Evolutionary conservation across 106 monocot genomes (phyloP).

Genomic region (Dendrobium officinale): DNA sequence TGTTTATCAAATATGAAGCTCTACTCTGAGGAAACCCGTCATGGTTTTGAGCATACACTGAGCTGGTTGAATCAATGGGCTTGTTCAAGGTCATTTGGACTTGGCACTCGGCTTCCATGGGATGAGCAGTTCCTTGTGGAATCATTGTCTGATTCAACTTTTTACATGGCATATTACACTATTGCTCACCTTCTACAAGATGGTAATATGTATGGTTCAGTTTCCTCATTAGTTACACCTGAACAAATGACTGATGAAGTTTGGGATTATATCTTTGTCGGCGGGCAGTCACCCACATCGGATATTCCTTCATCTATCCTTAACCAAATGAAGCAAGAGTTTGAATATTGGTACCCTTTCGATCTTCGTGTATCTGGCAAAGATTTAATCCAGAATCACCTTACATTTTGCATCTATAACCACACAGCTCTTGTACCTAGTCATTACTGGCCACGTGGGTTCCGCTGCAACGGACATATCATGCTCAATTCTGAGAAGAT

Average conservation of each 20-base stretch:
- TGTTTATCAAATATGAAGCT: constrained; percentile 73
- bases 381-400: constrained; percentile 89
- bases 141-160: constrained; percentile 91
- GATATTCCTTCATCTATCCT: constrained; percentile 49
- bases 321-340: constrained; percentile 75
- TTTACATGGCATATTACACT: constrained; percentile 93
- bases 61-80: constrained; percentile 98
- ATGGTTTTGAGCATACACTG: constrained; percentile 84
- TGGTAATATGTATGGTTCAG: constrained; percentile 73
- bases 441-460: constrained; percentile 75
- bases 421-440: constrained; percentile 70
- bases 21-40: constrained; percentile 54
- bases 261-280: constrained; percentile 73
- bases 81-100: constrained; percentile 95
- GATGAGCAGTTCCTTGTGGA: constrained; percentile 89
- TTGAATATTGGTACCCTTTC: constrained; percentile 96
- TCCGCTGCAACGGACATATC: constrained; percentile 91
- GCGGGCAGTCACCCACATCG: constrained; percentile 38
- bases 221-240: constrained; percentile 40
- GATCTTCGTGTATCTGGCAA: constrained; percentile 92
- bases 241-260: constrained; percentile 85
- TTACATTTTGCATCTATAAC: constrained; percentile 87
- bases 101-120: constrained; percentile 90
- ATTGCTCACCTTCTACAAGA: constrained; percentile 80
- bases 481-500: constrained; percentile 98